Evolutionary conservation across 495 filamentous ascomycete species (phyloP).

Genomic region (Sporormia fimetaria): DNA sequence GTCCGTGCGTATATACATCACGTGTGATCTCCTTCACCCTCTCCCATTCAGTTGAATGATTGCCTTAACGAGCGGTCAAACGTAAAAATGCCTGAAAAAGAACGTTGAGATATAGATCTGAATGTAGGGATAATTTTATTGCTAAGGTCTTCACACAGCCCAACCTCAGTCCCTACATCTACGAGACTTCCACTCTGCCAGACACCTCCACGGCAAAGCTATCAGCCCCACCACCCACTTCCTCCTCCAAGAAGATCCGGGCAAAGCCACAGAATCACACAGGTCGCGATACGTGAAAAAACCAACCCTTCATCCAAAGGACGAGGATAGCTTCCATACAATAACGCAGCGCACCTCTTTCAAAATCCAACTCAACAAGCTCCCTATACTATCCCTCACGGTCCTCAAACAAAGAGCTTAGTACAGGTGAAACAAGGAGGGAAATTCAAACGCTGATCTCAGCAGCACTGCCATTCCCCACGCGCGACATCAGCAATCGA

Average conservation of each 20-base stretch:
- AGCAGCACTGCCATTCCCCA: slow-evolving; percentile 18
- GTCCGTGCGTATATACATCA: slow-evolving; percentile 2
- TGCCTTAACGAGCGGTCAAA: no score
- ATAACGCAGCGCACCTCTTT: slow-evolving; percentile 22
- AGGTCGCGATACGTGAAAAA: slow-evolving; percentile 16
- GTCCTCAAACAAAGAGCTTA: slow-evolving; percentile 2
- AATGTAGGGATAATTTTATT: no score
- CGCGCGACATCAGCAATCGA: slow-evolving; percentile 2
- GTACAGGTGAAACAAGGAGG: slow-evolving; percentile 8
- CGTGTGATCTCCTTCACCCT: neutral
- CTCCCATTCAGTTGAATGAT: neutral
- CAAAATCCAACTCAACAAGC: slow-evolving; percentile 18
- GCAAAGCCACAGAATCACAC: slow-evolving; percentile 10
- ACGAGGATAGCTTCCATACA: slow-evolving; percentile 22
- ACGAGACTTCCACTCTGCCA: neutral
- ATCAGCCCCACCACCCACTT: neutral
- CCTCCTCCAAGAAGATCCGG: slow-evolving; percentile 2
- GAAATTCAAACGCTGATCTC: slow-evolving; percentile 30
- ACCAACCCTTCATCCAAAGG: slow-evolving; percentile 26
- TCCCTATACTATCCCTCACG: neutral
- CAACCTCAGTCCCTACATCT: neutral
- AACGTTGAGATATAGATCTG: no score
- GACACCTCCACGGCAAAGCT: neutral
- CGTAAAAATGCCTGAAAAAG: no score
- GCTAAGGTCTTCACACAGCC: no score